Conservation (phyloP, 2,329 filamentous ascomycete genomes). For the Cercospora berteroae region DNA sequence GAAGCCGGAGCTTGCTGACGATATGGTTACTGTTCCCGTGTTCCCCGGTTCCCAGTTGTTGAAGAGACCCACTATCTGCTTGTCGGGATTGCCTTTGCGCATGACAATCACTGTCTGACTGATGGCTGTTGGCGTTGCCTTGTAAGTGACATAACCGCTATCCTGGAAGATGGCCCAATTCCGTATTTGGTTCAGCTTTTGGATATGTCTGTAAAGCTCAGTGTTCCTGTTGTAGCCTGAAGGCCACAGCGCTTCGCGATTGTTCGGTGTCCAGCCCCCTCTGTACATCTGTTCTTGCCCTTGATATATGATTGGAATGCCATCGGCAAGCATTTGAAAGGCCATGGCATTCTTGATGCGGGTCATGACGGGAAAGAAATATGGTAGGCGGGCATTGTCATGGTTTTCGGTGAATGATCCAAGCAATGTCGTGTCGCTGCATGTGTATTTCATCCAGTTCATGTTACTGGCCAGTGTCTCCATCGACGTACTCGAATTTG, state of each 20-base stretch:
- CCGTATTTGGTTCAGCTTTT: slow-evolving; percentile 52
- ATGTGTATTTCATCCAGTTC: slow-evolving; percentile 30
- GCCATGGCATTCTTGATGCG: slow-evolving; percentile 60
- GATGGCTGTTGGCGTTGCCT: slow-evolving; percentile 40
- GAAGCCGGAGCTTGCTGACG: slow-evolving; percentile 28
- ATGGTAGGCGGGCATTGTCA: slow-evolving; percentile 42
- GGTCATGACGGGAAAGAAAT: slow-evolving; percentile 50
- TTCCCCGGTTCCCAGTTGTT: slow-evolving; percentile 29
- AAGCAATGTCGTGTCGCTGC: slow-evolving; percentile 40
- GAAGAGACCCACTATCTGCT: slow-evolving; percentile 39
- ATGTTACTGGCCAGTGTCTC: slow-evolving; percentile 37
- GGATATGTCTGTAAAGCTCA: slow-evolving; percentile 42
- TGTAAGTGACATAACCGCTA: slow-evolving; percentile 41
- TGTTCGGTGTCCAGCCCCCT: slow-evolving; percentile 32
- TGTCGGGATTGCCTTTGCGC: slow-evolving; percentile 43
- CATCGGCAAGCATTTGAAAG: slow-evolving; percentile 58
- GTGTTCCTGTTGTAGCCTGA: slow-evolving; percentile 40
- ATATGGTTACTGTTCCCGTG: slow-evolving; percentile 33
- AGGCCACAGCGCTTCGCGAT: slow-evolving; percentile 42
- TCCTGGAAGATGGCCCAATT: slow-evolving; percentile 42
- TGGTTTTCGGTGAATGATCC: slow-evolving; percentile 41
- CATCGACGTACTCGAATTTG: slow-evolving; percentile 38
- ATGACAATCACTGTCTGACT: slow-evolving; percentile 44
- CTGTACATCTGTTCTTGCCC: slow-evolving; percentile 61
- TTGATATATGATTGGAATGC: slow-evolving; percentile 63